Percentiles rank a stretch among this genome's conserved stretches.
These are phyloP conservation scores for Cyclocybe aegerita DNA, from an alignment of 768 basidiomycete genomes.

Conservation along the genomic window DNA sequence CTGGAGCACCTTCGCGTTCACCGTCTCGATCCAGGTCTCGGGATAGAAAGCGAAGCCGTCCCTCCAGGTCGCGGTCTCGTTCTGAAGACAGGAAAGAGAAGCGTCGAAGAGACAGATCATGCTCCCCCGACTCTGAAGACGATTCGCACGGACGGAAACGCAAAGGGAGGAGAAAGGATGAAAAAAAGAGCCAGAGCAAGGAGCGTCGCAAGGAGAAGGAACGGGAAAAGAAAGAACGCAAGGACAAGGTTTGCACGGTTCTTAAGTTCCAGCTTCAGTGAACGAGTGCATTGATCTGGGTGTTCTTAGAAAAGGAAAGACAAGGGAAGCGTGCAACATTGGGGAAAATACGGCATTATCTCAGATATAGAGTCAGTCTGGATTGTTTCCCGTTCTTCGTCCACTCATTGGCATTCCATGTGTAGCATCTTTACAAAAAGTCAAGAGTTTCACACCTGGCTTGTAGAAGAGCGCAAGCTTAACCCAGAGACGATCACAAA, in stretches of 20 bases:
- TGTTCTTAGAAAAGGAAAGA: conserved; percentile 53
- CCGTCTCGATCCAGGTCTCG: conserved; percentile 33
- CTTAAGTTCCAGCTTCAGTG: not conserved
- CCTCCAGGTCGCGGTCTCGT: conserved; percentile 25
- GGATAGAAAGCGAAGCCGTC: conserved; percentile 13
- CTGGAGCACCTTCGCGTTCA: conserved; percentile 23
- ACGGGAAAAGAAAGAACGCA: conserved; percentile 72
- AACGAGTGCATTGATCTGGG: not conserved
- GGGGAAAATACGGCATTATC: conserved; percentile 92
- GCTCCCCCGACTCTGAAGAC: conserved; percentile 37
- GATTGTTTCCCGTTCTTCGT: conserved; percentile 1
- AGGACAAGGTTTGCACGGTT: conserved; percentile 44
- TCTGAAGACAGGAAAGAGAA: conserved; percentile 28
- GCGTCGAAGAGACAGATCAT: conserved; percentile 31
- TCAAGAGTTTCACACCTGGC: conserved; percentile 89
- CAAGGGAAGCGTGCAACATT: conserved; percentile 58
- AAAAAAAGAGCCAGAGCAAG: conserved; percentile 44
- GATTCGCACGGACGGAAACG: conserved; percentile 45
- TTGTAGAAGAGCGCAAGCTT: conserved; percentile 87
- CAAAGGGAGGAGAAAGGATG: conserved; percentile 47
- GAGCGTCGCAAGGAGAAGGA: conserved; percentile 48
- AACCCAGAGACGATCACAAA: conserved; percentile 89
- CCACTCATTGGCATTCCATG: not conserved
- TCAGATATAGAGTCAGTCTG: conserved; percentile 79
- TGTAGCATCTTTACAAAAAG: conserved; percentile 79